A percentile compares a stretch with the other conserved stretches of the same genome.
These are phyloP conservation scores for Lachnellula arida DNA, from an alignment of 2,329 filamentous ascomycete species.

Conservation along the genomic window DNA sequence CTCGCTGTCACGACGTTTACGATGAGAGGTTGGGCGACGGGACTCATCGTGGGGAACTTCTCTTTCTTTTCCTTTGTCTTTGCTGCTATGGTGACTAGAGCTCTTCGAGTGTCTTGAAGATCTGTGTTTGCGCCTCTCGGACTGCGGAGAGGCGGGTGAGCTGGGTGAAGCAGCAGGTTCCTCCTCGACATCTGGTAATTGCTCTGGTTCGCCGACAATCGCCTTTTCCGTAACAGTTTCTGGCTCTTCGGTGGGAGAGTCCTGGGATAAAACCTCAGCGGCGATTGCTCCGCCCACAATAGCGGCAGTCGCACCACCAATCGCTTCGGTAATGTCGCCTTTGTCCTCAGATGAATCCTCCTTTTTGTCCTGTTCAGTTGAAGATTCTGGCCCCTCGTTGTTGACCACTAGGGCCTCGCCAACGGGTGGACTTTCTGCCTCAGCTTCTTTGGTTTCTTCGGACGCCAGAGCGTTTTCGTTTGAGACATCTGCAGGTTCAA, in stretches of 20 bases:
- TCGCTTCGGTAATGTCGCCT: slow-evolving; percentile 7
- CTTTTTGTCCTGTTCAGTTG: not conserved
- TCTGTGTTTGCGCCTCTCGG: slow-evolving; percentile 17
- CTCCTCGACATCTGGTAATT: slow-evolving; percentile 14
- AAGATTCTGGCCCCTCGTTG: not conserved
- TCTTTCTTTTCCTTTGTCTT: slow-evolving; percentile 7
- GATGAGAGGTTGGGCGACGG: slow-evolving; percentile 13
- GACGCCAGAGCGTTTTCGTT: not conserved
- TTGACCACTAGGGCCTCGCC: not conserved
- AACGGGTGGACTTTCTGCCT: not conserved
- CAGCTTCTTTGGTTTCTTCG: slow-evolving; percentile 1
- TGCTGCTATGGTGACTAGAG: slow-evolving; percentile 14
- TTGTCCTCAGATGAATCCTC: not conserved
- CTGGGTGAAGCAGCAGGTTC: slow-evolving; percentile 7
- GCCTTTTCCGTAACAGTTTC: slow-evolving; percentile 17
- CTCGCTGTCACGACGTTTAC: slow-evolving; percentile 24
- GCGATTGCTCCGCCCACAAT: slow-evolving; percentile 9
- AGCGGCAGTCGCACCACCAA: slow-evolving; percentile 5
- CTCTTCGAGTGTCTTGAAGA: slow-evolving; percentile 21
- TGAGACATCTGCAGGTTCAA: not conserved
- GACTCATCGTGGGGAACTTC: slow-evolving; percentile 10
- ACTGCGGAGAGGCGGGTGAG: slow-evolving; percentile 14
- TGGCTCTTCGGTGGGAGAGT: not conserved
- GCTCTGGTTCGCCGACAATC: slow-evolving; percentile 25
- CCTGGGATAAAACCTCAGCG: slow-evolving; percentile 9